These are phyloP conservation scores for Boletus rex-veris DNA, from an alignment of 768 basidiomycete species.

Conservation along the genomic window DNA sequence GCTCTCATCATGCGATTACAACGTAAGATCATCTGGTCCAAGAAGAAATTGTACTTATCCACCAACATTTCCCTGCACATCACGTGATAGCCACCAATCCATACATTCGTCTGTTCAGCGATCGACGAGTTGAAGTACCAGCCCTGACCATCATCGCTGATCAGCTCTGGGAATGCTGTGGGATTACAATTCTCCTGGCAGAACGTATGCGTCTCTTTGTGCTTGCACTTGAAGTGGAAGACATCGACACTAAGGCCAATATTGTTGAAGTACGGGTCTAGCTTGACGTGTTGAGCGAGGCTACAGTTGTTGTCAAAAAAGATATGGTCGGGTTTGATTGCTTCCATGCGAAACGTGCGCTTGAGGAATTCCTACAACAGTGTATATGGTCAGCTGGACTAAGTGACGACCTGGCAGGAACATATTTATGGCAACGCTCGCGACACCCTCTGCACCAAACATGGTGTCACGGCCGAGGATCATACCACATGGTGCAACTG, in stretches of 20 bases:
- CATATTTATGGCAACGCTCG: not conserved
- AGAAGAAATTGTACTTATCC: no score
- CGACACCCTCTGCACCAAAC: constrained; percentile 4
- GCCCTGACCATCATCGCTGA: no score
- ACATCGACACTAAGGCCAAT: constrained; percentile 34
- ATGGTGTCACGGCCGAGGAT: not conserved
- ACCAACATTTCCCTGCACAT: no score
- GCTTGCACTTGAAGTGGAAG: constrained; percentile 14
- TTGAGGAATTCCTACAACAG: constrained; percentile 7
- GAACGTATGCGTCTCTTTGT: not conserved
- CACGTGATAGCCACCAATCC: no score
- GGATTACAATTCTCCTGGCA: no score
- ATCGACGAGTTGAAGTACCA: no score
- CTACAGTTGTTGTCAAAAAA: constrained; percentile 10
- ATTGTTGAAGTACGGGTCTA: constrained; percentile 4
- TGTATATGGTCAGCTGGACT: no score
- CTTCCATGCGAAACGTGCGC: not conserved
- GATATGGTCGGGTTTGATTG: not conserved
- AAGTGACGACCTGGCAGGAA: no score
- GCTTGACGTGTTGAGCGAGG: constrained; percentile 1
- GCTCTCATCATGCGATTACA: no score
- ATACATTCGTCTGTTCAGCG: no score
- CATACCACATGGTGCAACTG: not conserved
- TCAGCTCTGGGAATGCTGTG: no score
- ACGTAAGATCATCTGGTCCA: no score